These are phyloP conservation scores for Calonectria leucothoes DNA, from an alignment of 2,329 filamentous ascomycete genomes.

Conservation along the genomic window DNA sequence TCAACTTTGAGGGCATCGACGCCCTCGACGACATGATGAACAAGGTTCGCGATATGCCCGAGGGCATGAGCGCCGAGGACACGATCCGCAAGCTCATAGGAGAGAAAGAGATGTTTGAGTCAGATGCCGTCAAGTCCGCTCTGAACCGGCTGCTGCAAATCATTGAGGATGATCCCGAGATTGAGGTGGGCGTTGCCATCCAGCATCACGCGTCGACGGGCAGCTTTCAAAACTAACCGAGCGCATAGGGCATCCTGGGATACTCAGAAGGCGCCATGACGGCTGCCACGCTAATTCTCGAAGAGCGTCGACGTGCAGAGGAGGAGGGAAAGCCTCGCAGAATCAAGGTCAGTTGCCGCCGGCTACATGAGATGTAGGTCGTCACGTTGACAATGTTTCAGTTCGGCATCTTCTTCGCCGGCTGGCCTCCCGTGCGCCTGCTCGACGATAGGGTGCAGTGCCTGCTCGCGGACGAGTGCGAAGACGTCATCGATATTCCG, in stretches of 20 bases:
- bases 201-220: no score
- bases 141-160: constrained; percentile 51
- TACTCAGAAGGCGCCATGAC: constrained; percentile 71
- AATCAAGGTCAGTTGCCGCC: constrained; percentile 48
- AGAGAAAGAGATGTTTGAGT: constrained; percentile 37
- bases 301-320: constrained; percentile 56
- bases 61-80: constrained; percentile 64
- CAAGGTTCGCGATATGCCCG: constrained; percentile 65
- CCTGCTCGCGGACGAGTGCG: constrained; percentile 61
- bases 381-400: constrained; percentile 52
- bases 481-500: constrained; percentile 62
- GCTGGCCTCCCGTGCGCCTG: constrained; percentile 64
- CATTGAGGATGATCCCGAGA: constrained; percentile 54
- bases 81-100: constrained; percentile 64
- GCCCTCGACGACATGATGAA: constrained; percentile 59
- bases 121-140: constrained; percentile 25
- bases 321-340: constrained; percentile 46
- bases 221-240: not conserved
- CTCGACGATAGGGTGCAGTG: constrained; percentile 51
- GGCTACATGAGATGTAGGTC: not conserved
- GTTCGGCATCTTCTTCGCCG: constrained; percentile 63
- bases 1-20: constrained; percentile 59
- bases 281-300: constrained; percentile 63
- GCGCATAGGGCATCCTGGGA: constrained; percentile 61
- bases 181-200: constrained; percentile 37